Base-by-base conservation (phyloP, 2,329 filamentous ascomycete genomes). In the Sclerotinia subarctica region DNA sequence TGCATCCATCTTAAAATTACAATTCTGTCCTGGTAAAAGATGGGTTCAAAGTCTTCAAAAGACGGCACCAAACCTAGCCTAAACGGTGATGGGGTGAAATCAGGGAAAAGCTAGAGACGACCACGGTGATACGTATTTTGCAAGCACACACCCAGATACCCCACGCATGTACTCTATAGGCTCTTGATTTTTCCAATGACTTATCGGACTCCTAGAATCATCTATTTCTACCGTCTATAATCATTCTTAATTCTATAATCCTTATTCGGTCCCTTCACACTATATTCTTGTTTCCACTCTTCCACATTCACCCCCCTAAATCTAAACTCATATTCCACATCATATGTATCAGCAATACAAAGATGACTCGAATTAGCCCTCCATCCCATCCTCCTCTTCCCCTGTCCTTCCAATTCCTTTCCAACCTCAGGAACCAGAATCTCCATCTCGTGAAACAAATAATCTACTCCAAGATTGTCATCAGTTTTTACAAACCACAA, bases 401-500 rank as follows among this genome's bases (percentile, higher is more conserved):
- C 42, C 44, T 42, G 49, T 6, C 26, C 26, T 1, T 15, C 46
- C 2, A 10, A 21, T 15, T 62, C 15, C 26, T 35, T 24, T 19
- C 53, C 59, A 78, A 66, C 85, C 78, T 54, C 72, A 71, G 57
- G 68, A 17, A 29, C 80, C 69, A 72, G 32, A 32, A 93, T 91
- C 68, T 89, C 84, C n/a, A 93, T 80, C 70, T 88, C 84, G 73
- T 93, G 90, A 77, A 94, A 94, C 26, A 93, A 80, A 71, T 93
- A 90, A 75, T 93, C 90, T 0, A 88, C 88, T 19, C 83, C 82
- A 66, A 81, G 81, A 21, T 53, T 66, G 42, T 82, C 78, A 71
- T 91, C 88, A 0, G 84, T 82, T 71, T 88, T 87, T 51, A 87
- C 87, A 73, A 93, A 93, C 90, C 90, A 94, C 1, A 90, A 87